Evolutionary conservation across 345 rosid genomes (phyloP), one percentile per base, ranked within the genome.

Genomic region (Camelina sativa): DNA sequence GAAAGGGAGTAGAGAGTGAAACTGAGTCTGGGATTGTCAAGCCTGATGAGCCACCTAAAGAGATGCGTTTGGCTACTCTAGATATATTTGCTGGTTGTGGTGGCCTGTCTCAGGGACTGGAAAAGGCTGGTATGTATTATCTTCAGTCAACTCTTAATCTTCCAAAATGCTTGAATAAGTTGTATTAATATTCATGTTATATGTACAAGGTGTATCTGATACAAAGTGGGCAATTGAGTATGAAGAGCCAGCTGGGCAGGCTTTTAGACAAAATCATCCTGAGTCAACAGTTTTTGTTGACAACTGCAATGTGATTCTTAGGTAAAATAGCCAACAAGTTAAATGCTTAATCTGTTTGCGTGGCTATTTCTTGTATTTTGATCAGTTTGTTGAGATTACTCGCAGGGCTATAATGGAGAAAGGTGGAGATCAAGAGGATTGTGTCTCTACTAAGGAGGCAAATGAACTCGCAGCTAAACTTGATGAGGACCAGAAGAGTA

Each of bases 171-270:
- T 50, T 15, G 41, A 65, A 52, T n/a, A 32, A 11, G 28, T 30
- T 65, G 4, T 66, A 71, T 43, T 57, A 22, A 57, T 43, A 43
- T 64, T 25, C 47, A 69, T 63, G 75, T 3, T 63, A 55, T 84
- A 71, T 76, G 81, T 70, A 67, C 51, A 73, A 93, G 98, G 97
- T 75, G 86, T 79, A 20, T 82, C 91, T 56, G 65, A 19, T 47
- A 87, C 98, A 34, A 93, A 82, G 32, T 85, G 98, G 98, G 94
- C 98, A 2, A 91, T 93, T 22, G 97, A 93, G 82, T 91, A 86
- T 79, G 98, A 93, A 55, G 96, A 88, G 63, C 93, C 92, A 78
- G 98, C 97, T 61, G 97, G 88, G 37, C 86, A 86, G 51, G 96
- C 97, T 28, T 94, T 91, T 62, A 75, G 57, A 69, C 73, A 79